Base-by-base conservation (phyloP, 352 stramenopile species). In the Thraustochytrium striatum region DNA sequence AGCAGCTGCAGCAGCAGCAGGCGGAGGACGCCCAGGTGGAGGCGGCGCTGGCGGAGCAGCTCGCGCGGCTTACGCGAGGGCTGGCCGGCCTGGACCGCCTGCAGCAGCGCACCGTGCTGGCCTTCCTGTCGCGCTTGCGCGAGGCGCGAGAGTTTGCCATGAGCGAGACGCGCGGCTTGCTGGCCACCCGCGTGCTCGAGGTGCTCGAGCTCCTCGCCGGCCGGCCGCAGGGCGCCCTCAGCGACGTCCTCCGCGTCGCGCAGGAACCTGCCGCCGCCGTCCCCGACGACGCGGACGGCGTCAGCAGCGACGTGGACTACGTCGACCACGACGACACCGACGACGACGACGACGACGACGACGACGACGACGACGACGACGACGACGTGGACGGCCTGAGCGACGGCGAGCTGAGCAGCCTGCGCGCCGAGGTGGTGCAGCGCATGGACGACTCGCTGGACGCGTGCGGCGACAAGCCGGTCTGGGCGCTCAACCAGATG, bases 401-500 rank as follows among this genome's bases (percentile, higher is more conserved):
- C 21, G 44, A 61, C 25, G 47, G 47, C 16, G 25, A n/a, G n/a
- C n/a, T n/a, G 36, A 61, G 43, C 41, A 62, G 35, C 50, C 50
- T 75, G 32, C 65, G 65, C 28, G 52, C 43, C 13, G 65, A 75
- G 35, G 41, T 75, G 5, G 8, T 75, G 5, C 43, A 39, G 21
- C 44, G 65, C 44, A 75, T 75, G 65, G 52, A 32, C 35, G 65
- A 75, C 41, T 41, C 19, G 16, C 33, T 61, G n/a, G 65, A 75
- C 36, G 44, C 65, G 25, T 75, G 65, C 36, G 52, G 52, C 65
- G 65, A 75, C 52, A 75, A 75, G 47, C 65, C 65, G 11, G 68
- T 75, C 11, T 38, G 50, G 50, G 65, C 65, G 9, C 47, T 75
- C 32, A 75, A 75, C 50, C 65, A 75, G 30, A 75, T 75, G 65